A percentile compares a stretch with the other conserved stretches of the same genome.
Conservation (phyloP, 2,329 filamentous ascomycete species). For the Myrmaecium sp. region DNA sequence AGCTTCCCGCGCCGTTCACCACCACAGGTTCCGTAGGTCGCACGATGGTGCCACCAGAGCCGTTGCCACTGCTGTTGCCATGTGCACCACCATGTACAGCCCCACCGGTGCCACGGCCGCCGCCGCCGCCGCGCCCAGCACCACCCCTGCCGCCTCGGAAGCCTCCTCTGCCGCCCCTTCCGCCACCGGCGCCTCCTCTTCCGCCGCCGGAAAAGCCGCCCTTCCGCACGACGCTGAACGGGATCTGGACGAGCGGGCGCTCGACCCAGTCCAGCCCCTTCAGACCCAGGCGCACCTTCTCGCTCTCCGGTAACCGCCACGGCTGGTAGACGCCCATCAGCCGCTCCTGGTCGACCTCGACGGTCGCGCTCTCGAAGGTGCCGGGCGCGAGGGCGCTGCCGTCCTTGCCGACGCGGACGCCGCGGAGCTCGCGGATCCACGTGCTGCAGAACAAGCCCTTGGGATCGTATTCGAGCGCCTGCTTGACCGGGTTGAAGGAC, state of each 20-base stretch:
- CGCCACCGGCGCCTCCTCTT: constrained; percentile 6
- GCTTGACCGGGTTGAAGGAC: constrained; percentile 72
- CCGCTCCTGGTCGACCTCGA: constrained; percentile 19
- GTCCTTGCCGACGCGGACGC: constrained; percentile 26
- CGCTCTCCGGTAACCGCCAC: constrained; percentile 44
- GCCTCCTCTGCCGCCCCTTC: no score
- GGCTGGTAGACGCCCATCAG: constrained; percentile 50
- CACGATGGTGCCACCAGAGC: no score
- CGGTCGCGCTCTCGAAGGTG: constrained; percentile 9
- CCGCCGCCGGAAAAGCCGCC: constrained; percentile 20
- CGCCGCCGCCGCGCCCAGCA: no score
- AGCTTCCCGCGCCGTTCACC: no score
- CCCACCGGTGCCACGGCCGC: no score
- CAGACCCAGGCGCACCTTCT: constrained; percentile 40
- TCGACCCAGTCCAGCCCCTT: constrained; percentile 47
- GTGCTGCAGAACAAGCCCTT: constrained; percentile 51
- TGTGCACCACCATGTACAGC: no score
- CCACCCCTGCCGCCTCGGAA: no score
- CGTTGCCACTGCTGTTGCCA: no score
- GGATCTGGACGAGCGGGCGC: constrained; percentile 46
- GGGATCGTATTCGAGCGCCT: constrained; percentile 60
- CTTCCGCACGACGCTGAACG: constrained; percentile 39
- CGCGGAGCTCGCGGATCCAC: constrained; percentile 53
- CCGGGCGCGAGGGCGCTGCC: constrained; percentile 7
- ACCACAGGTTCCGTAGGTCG: no score